Conservation (phyloP, 805 yeast genomes). For the Isabelozyma pseudorhagii region DNA sequence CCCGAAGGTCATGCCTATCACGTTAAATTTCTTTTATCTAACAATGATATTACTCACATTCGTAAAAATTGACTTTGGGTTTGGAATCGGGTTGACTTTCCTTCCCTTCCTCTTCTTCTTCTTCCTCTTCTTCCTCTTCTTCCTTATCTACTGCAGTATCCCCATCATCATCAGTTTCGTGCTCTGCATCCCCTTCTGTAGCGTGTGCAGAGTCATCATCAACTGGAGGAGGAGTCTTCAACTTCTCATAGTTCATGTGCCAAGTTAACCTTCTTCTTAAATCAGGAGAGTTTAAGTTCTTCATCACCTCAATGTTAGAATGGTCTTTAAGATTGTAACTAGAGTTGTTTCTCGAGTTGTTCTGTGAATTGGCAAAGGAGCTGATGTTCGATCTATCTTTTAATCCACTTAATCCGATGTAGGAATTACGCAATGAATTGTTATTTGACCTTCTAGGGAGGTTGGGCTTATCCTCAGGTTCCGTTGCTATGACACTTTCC, state of each 20-base stretch:
- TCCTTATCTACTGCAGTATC: constrained; percentile 2
- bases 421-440: constrained; percentile 31
- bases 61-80: constrained; percentile 4
- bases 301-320: constrained; percentile 8
- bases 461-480: constrained; percentile 24
- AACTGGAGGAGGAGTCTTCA: background rate
- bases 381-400: constrained; percentile 24
- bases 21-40: too few species aligned
- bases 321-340: constrained; percentile 15
- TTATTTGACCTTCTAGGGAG: constrained; percentile 28
- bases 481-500: background rate
- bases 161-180: constrained; percentile 1
- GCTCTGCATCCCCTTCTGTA: constrained; percentile 1
- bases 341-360: constrained; percentile 15
- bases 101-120: constrained; percentile 3
- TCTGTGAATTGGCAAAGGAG: constrained; percentile 3
- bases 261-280: constrained; percentile 12
- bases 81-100: background rate
- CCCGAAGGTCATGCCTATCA: too few species aligned
- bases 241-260: background rate
- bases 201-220: constrained; percentile 5
- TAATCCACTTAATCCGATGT: constrained; percentile 35
- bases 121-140: background rate
- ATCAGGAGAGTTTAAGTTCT: constrained; percentile 22
- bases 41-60: background rate